Evolutionary conservation across 345 rosid species (phyloP).

Genomic region (Chamaenerion angustifolium): DNA sequence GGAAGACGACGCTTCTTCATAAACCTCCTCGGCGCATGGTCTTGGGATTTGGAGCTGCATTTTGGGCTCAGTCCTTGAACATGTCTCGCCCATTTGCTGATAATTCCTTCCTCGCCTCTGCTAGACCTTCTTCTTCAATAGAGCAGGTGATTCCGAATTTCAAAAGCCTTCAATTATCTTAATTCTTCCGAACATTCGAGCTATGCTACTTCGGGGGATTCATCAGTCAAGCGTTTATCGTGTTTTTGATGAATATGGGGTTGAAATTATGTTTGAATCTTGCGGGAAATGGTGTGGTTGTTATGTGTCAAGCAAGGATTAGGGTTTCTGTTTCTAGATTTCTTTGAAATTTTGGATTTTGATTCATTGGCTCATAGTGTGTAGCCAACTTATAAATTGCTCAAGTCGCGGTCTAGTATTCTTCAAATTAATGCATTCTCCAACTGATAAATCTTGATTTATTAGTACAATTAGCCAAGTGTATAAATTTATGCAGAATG

Average conservation of each 20-base stretch:
- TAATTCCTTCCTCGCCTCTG: slow-evolving; percentile 57
- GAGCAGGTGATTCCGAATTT: slow-evolving; percentile 44
- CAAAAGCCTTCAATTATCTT: neutral
- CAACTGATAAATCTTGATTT: too few relatives aligned
- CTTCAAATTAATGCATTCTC: too few relatives aligned
- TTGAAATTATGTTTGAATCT: too few relatives aligned
- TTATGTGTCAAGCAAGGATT: too few relatives aligned
- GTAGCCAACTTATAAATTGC: too few relatives aligned
- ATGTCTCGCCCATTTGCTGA: slow-evolving; percentile 26
- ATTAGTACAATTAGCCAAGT: too few relatives aligned
- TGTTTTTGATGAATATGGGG: neutral
- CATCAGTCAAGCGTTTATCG: neutral
- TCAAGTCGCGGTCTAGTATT: too few relatives aligned
- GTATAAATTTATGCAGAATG: too few relatives aligned
- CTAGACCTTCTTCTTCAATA: slow-evolving; percentile 40
- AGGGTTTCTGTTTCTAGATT: too few relatives aligned
- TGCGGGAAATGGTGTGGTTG: too few relatives aligned
- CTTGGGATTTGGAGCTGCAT: slow-evolving; percentile 45
- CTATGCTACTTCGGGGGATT: neutral
- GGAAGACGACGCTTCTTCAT: slow-evolving; percentile 3
- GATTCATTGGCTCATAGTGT: too few relatives aligned
- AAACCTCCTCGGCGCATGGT: slow-evolving; percentile 40
- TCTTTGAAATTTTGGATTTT: too few relatives aligned
- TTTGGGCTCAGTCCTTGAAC: slow-evolving; percentile 40
- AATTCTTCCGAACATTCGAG: slow-evolving; percentile 3